Evolutionary conservation across 441 rosid genomes (phyloP).

Genomic region (Pelargonium citronellum): DNA sequence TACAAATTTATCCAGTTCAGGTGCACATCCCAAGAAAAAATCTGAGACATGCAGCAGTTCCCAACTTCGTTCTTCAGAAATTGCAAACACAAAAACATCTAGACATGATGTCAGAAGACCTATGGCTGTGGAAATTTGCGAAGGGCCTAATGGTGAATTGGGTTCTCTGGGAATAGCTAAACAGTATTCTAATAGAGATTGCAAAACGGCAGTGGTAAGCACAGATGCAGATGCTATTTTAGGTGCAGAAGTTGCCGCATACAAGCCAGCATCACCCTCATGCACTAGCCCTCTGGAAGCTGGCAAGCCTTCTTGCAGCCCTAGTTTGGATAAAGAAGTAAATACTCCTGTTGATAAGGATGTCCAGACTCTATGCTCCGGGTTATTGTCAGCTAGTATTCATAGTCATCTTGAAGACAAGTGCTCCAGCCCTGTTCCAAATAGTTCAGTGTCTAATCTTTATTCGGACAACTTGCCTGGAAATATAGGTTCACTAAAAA

Average conservation of each 20-base stretch:
- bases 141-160: slow-evolving; percentile 18
- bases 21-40: slow-evolving; percentile 28
- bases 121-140: slow-evolving; percentile 24
- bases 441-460: slow-evolving; percentile 21
- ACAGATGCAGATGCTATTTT: slow-evolving; percentile 14
- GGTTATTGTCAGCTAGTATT: slow-evolving; percentile 25
- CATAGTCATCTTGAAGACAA: slow-evolving; percentile 21
- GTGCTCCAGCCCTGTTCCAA: slow-evolving; percentile 11
- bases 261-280: slow-evolving; percentile 5
- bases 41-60: slow-evolving; percentile 23
- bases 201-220: slow-evolving; percentile 21
- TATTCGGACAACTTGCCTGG: too few relatives aligned
- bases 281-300: slow-evolving; percentile 10
- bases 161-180: slow-evolving; percentile 16
- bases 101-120: slow-evolving; percentile 7
- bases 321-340: slow-evolving; percentile 23
- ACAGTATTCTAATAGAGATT: slow-evolving; percentile 21
- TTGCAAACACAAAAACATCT: slow-evolving; percentile 15
- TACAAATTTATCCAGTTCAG: slow-evolving; percentile 28
- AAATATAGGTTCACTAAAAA: too few relatives aligned
- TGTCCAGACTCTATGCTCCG: slow-evolving; percentile 25
- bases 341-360: slow-evolving; percentile 19
- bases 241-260: slow-evolving; percentile 11
- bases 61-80: slow-evolving; percentile 20
- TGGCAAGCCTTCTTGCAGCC: slow-evolving; percentile 7